Percentiles rank a stretch among this genome's conserved stretches.
phyloP scores from a whole-genome alignment of 331 rosid genomes.

The Erythrophleum ivorense region DNA sequence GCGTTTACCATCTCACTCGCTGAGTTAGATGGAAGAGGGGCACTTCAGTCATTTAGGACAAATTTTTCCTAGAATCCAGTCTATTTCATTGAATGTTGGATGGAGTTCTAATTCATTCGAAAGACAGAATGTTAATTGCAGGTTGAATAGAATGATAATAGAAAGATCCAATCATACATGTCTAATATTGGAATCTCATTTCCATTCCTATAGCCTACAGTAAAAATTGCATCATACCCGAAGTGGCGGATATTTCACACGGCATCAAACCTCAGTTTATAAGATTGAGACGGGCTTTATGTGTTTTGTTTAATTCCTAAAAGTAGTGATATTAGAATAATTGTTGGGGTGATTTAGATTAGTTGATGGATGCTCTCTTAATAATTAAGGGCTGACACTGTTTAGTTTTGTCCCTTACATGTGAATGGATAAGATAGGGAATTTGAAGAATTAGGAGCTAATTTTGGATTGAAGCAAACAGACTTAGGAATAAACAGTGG shows the following conservation, averaged over 20 bases:
- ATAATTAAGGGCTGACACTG: slow-evolving; percentile 4
- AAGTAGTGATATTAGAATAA: slow-evolving; percentile 1
- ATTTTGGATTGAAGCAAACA: neutral
- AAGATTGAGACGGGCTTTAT: neutral
- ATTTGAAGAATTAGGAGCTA: slow-evolving; percentile 10
- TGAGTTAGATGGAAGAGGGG: no score
- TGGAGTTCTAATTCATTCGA: no score
- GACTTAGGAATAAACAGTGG: slow-evolving; percentile 35
- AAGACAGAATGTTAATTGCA: no score
- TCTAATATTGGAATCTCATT: no score
- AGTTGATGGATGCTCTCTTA: neutral
- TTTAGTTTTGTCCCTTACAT: neutral
- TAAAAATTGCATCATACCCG: no score
- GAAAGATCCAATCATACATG: no score
- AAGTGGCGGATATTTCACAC: neutral
- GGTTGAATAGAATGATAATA: no score
- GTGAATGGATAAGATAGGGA: slow-evolving; percentile 8
- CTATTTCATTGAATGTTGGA: no score
- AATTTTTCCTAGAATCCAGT: no score
- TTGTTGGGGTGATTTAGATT: neutral
- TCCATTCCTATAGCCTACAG: no score
- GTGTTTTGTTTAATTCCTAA: neutral
- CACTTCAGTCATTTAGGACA: no score
- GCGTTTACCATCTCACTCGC: no score
- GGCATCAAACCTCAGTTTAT: neutral